phyloP scores from a whole-genome alignment of 352 stramenopile species.

The Globisporangium barbulae region DNA sequence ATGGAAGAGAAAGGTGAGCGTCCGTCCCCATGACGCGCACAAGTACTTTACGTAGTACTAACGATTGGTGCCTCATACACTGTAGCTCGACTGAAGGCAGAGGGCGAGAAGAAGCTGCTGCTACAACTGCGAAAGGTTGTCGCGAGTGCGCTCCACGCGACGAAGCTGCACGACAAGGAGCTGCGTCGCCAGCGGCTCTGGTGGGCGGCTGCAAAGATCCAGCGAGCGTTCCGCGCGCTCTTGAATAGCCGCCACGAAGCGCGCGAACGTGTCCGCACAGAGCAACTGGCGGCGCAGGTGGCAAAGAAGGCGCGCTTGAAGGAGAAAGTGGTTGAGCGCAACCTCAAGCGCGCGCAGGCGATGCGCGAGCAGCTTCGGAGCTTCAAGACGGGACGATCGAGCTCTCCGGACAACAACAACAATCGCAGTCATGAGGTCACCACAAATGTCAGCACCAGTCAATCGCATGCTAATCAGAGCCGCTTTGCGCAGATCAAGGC shows the following conservation, averaged over 20 bases:
- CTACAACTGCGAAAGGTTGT: conserved; percentile 28
- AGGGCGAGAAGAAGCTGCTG: conserved; percentile 39
- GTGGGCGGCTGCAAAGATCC: conserved; percentile 32
- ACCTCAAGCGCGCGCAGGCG: conserved; percentile 33
- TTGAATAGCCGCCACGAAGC: conserved; percentile 15
- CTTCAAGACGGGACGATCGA: background rate
- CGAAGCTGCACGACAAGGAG: conserved; percentile 22
- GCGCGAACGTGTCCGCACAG: conserved; percentile 14
- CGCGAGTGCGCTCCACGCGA: conserved; percentile 16
- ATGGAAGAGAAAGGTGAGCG: conserved; percentile 36
- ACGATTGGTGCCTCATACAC: background rate
- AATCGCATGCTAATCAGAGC: background rate
- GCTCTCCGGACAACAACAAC: conserved; percentile 6
- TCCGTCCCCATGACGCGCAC: too few species aligned
- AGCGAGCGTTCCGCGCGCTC: conserved; percentile 26
- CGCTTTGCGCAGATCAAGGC: background rate
- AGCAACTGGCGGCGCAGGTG: conserved; percentile 22
- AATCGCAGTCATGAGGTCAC: background rate
- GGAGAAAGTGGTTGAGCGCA: conserved; percentile 36
- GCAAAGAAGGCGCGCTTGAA: conserved; percentile 35
- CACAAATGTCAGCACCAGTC: background rate
- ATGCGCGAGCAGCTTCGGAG: conserved; percentile 25
- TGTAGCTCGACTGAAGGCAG: conserved; percentile 25
- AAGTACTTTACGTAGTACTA: background rate
- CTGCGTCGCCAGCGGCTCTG: conserved; percentile 23